Evolutionary conservation across 1,284 basidiomycete species (phyloP), one percentile per base, ranked within the genome.

Genomic region (Austroboletus niveus): DNA sequence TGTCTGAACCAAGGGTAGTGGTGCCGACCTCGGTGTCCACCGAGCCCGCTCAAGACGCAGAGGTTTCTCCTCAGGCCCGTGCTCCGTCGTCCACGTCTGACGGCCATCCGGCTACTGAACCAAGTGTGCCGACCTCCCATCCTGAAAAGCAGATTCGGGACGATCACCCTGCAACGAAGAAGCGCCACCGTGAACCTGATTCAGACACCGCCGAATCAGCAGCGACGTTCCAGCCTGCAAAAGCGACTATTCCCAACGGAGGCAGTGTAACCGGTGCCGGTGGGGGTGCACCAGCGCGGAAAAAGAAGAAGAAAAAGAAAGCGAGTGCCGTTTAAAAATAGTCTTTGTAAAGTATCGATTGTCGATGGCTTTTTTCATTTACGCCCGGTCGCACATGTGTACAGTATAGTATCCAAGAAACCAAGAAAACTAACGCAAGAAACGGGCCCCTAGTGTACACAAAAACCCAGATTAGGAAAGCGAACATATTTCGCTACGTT

Each of bases 1-100:
- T 91, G 15, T 89, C 87, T 3, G 85, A 88, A 58, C 86, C 88
- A 0, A 78, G 67, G 48, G 64, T 88, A 9, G 75, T 89, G 11
- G 68, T 87, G 9, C 84, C 84, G 8, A 27, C 22, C n/a, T 24
- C 52, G 8, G 22, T 24, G 27, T 22, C 48, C 14, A 39, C 10
- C 32, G 55, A 56, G 27, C 30, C 32, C 1, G 8, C 9, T 27
- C 44, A 17, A 31, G n/a, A 27, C 9, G 15, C 42, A 11, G 39
- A 27, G n/a, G 6, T 45, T 14, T 34, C 54, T 22, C 5, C 36
- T 31, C 47, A 47, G 8, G 15, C 22, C 10, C 5, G 4, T 27
- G 22, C 38, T 20, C 30, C 5, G 20, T 30, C 47, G 8, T 22
- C 54, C 5, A 17, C 45, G 3, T 5, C 20, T n/a, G 17, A 32